Evolutionary conservation across 2,329 filamentous ascomycete genomes (phyloP).

Genomic region (Myriosclerotinia scirpicola): DNA sequence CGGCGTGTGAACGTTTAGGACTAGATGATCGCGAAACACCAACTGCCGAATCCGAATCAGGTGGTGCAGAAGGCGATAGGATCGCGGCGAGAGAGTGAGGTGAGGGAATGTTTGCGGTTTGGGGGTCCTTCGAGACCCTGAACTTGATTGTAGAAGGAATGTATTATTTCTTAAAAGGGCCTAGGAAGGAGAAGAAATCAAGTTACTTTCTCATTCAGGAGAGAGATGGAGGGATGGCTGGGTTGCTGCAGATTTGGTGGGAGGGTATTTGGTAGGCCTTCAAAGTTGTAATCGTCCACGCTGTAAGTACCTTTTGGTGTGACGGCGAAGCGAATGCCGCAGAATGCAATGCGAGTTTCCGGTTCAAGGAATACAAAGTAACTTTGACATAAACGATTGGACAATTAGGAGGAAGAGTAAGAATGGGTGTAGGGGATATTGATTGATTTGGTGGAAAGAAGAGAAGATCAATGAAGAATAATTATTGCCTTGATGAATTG

Average conservation of each 20-base stretch:
- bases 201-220: slow-evolving; percentile 21
- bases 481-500: no score
- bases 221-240: slow-evolving; percentile 17
- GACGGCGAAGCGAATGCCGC: slow-evolving; percentile 22
- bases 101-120: slow-evolving; percentile 42
- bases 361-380: slow-evolving; percentile 20
- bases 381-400: slow-evolving; percentile 22
- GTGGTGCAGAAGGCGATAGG: slow-evolving; percentile 39
- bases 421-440: background rate
- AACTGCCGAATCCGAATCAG: slow-evolving; percentile 30
- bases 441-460: slow-evolving; percentile 9
- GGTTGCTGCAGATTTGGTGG: slow-evolving; percentile 21
- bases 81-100: slow-evolving; percentile 42
- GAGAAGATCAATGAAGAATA: no score
- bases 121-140: slow-evolving; percentile 35
- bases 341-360: slow-evolving; percentile 25
- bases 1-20: slow-evolving; percentile 40
- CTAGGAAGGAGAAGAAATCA: slow-evolving; percentile 14
- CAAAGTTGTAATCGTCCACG: slow-evolving; percentile 20
- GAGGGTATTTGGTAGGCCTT: slow-evolving; percentile 9
- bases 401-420: slow-evolving; percentile 5
- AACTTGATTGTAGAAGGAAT: slow-evolving; percentile 2
- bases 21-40: slow-evolving; percentile 36
- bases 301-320: slow-evolving; percentile 17
- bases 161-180: slow-evolving; percentile 21